These are phyloP conservation scores for Xylaria sp. DNA, from an alignment of 2,329 filamentous ascomycete species.

Conservation along the genomic window DNA sequence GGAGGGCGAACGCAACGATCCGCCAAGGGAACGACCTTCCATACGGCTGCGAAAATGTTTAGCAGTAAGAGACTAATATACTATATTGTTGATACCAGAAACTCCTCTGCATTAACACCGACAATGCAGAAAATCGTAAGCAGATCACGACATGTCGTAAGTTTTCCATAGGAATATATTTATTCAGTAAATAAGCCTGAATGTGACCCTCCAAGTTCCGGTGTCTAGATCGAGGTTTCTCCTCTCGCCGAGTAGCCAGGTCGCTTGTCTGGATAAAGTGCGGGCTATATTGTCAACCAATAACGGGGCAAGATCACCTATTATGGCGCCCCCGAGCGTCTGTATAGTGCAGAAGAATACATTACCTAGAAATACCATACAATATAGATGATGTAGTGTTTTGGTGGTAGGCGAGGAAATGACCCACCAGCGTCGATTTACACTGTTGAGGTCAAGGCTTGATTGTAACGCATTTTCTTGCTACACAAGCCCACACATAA, in stretches of 20 bases:
- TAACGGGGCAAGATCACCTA: neutral
- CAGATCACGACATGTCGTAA: neutral
- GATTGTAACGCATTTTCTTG: neutral
- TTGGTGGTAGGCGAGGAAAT: neutral
- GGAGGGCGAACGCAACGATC: neutral
- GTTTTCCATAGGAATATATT: neutral
- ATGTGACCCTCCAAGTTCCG: neutral
- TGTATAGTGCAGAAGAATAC: neutral
- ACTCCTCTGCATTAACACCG: neutral
- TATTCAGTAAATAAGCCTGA: conserved; percentile 17
- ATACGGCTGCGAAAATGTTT: neutral
- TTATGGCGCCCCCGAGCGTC: neutral
- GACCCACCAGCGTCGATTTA: neutral
- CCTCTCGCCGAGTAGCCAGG: conserved; percentile 2
- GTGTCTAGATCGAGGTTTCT: neutral
- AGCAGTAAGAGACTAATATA: neutral
- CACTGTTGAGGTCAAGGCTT: neutral
- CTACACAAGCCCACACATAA: neutral
- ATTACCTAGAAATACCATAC: neutral
- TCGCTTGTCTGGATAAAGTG: conserved; percentile 33
- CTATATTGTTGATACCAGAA: neutral
- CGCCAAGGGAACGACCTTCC: too few relatives aligned
- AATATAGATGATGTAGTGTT: neutral
- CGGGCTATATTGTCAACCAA: conserved; percentile 26
- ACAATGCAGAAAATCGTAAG: neutral